A percentile compares a stretch with the other conserved stretches of the same genome.
Conservation (phyloP, 192 early-diverging fungal genomes). For the Anaeromyces robustus region DNA sequence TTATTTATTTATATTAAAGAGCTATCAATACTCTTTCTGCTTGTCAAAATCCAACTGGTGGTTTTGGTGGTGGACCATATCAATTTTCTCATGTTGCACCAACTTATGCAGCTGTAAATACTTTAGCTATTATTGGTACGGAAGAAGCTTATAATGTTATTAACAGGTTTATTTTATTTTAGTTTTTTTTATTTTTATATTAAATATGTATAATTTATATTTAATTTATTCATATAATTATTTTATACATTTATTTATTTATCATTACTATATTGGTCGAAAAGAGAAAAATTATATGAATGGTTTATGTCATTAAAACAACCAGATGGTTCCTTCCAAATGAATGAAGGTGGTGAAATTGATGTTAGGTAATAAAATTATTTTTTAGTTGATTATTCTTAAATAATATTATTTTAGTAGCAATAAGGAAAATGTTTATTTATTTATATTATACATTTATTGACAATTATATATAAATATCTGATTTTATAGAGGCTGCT, state of each 20-base stretch:
- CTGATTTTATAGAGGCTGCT: constrained; percentile 37
- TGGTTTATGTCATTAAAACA: constrained; percentile 74
- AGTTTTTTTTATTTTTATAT: background rate
- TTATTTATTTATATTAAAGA: constrained; percentile 9
- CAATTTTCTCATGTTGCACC: constrained; percentile 79
- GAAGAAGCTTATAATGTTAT: constrained; percentile 49
- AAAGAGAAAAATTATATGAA: constrained; percentile 37
- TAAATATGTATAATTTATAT: background rate
- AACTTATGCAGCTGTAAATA: constrained; percentile 76
- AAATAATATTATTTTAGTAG: no score
- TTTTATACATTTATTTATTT: no score
- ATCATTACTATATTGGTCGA: no score
- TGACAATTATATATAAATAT: background rate
- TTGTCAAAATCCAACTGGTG: constrained; percentile 57
- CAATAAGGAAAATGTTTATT: no score
- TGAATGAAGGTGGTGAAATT: constrained; percentile 85
- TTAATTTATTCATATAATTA: no score
- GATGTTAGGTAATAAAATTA: constrained; percentile 78
- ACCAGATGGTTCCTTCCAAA: constrained; percentile 71
- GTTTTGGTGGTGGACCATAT: constrained; percentile 72
- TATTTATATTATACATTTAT: no score
- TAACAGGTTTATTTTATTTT: constrained; percentile 22
- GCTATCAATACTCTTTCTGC: constrained; percentile 38
- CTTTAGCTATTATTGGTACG: constrained; percentile 63
- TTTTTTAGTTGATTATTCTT: no score